These are phyloP conservation scores for Boletus rubropictus DNA, from an alignment of 768 basidiomycete genomes.

Conservation along the genomic window DNA sequence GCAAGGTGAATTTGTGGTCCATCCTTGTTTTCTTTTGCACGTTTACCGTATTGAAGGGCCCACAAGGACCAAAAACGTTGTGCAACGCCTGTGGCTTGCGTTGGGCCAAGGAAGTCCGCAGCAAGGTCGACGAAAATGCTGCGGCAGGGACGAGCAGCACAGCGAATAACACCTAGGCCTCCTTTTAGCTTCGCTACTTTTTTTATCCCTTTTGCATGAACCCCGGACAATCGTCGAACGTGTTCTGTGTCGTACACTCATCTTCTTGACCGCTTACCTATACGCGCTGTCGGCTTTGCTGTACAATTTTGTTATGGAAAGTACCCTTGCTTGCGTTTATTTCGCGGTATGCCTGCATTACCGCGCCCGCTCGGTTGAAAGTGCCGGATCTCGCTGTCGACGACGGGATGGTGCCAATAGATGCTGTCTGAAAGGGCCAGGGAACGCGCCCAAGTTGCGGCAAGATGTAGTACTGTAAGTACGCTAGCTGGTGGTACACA, in stretches of 20 bases:
- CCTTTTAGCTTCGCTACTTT: background rate
- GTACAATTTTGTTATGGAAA: conserved; percentile 1
- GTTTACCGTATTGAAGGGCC: conserved; percentile 52
- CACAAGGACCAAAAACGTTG: conserved; percentile 91
- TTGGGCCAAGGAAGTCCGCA: conserved; percentile 77
- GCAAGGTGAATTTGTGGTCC: conserved; percentile 51
- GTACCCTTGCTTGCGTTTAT: conserved; percentile 5
- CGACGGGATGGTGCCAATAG: too few species aligned
- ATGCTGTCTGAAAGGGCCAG: too few species aligned
- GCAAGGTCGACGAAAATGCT: conserved; percentile 32
- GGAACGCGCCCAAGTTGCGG: too few species aligned
- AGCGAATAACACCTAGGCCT: conserved; percentile 13
- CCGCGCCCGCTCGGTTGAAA: too few species aligned
- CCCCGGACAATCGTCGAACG: conserved; percentile 4
- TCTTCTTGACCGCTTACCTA: conserved; percentile 9
- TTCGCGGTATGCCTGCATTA: too few species aligned
- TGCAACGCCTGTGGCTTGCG: conserved; percentile 95
- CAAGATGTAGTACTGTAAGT: too few species aligned
- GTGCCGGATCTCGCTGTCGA: too few species aligned
- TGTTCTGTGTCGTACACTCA: background rate
- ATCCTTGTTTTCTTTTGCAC: conserved; percentile 8
- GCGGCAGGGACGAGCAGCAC: conserved; percentile 21
- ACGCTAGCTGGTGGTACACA: conserved; percentile 8
- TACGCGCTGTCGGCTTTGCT: conserved; percentile 2
- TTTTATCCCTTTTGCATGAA: conserved; percentile 2